These are phyloP conservation scores for Halophytophthora batemanensis DNA, from an alignment of 352 stramenopile genomes.

Conservation along the genomic window DNA sequence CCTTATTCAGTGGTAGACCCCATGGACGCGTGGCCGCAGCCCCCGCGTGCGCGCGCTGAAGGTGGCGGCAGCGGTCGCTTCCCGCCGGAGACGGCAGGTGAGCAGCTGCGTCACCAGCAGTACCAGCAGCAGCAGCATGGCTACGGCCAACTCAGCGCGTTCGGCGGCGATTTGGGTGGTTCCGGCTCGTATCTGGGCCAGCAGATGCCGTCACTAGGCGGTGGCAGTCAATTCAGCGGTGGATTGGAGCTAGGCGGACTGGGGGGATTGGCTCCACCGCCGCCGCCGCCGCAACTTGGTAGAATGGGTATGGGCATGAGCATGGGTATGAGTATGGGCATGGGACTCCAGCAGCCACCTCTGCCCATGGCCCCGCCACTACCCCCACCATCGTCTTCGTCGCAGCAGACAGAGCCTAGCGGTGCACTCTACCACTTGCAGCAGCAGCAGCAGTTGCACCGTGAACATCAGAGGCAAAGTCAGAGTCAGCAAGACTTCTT, in stretches of 20 bases:
- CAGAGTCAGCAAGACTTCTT: slow-evolving; percentile 19
- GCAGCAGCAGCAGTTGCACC: slow-evolving; percentile 40
- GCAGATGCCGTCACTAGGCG: background rate
- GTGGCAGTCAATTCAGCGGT: slow-evolving; percentile 9
- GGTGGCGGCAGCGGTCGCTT: slow-evolving; percentile 9
- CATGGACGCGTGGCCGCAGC: slow-evolving; percentile 29
- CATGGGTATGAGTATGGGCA: slow-evolving; percentile 6
- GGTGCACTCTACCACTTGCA: slow-evolving; percentile 38
- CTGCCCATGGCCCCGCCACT: slow-evolving; percentile 16
- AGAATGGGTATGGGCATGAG: slow-evolving; percentile 9
- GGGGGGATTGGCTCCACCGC: slow-evolving; percentile 9
- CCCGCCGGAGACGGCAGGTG: slow-evolving; percentile 14
- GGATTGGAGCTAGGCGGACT: slow-evolving; percentile 17
- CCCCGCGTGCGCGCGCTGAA: slow-evolving; percentile 18
- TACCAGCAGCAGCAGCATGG: background rate
- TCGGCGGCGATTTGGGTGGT: slow-evolving; percentile 5
- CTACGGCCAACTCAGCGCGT: slow-evolving; percentile 19
- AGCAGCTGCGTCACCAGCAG: background rate
- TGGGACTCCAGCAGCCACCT: slow-evolving; percentile 12
- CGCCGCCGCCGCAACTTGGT: slow-evolving; percentile 9
- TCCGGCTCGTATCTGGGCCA: slow-evolving; percentile 8
- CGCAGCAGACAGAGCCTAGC: slow-evolving; percentile 9
- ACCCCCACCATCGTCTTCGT: slow-evolving; percentile 19
- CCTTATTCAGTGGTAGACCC: too few species aligned
- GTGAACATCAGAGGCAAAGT: slow-evolving; percentile 19